Percentiles rank a stretch among this genome's conserved stretches.
These are phyloP conservation scores for Ganoderma lucidum DNA, from an alignment of 1,284 basidiomycete genomes.

Conservation along the genomic window DNA sequence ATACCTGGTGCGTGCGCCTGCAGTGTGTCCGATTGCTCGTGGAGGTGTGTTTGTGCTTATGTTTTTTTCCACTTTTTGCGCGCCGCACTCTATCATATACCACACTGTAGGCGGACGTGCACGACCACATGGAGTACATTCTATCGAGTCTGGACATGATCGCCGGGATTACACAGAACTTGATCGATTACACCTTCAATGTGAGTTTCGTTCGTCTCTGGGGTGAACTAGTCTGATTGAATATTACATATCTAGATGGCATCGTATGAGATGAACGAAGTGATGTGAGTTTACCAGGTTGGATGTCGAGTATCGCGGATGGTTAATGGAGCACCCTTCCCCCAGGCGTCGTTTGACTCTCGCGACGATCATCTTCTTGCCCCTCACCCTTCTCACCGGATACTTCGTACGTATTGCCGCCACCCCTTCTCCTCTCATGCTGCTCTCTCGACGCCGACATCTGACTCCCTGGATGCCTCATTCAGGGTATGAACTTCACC, in stretches of 20 bases:
- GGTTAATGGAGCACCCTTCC: not conserved
- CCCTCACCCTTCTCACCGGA: slow-evolving; percentile 73
- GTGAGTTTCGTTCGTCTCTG: slow-evolving; percentile 39
- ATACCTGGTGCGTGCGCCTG: slow-evolving; percentile 57
- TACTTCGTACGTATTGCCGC: slow-evolving; percentile 64
- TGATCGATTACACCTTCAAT: slow-evolving; percentile 76
- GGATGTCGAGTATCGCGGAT: not conserved
- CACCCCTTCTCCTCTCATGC: not conserved
- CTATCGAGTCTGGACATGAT: slow-evolving; percentile 74
- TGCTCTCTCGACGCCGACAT: not conserved
- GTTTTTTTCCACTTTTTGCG: not conserved
- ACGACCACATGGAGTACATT: slow-evolving; percentile 76
- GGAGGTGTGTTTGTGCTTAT: not conserved
- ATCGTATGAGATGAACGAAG: slow-evolving; percentile 75
- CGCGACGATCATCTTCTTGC: slow-evolving; percentile 74
- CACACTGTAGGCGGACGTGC: slow-evolving; percentile 63
- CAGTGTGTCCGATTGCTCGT: too few relatives aligned
- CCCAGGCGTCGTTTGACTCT: slow-evolving; percentile 62
- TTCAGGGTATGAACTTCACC: slow-evolving; percentile 74
- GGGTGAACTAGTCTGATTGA: slow-evolving; percentile 13
- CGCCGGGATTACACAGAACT: slow-evolving; percentile 68
- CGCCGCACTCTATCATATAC: not conserved
- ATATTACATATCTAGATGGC: slow-evolving; percentile 53
- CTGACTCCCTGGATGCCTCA: slow-evolving; percentile 11
- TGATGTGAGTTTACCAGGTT: slow-evolving; percentile 55